phyloP scores from a whole-genome alignment of 805 yeast genomes.

The Candida ovalis region DNA sequence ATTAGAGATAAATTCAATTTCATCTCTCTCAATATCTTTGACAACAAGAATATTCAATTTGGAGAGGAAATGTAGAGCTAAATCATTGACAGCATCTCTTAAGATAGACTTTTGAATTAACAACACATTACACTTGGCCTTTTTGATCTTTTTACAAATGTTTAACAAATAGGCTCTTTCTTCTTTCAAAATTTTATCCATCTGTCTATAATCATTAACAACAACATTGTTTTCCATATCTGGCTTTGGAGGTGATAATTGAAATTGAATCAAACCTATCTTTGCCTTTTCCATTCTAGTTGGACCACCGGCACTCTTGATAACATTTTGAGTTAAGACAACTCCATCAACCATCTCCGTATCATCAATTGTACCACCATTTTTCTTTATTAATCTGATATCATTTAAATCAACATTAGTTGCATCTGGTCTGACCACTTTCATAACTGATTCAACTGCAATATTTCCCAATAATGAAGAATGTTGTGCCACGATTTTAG shows the following conservation, averaged over 20 bases:
- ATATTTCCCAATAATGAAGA: constrained; percentile 83
- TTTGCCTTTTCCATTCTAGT: constrained; percentile 89
- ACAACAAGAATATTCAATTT: constrained; percentile 92
- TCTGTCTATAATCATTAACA: constrained; percentile 96
- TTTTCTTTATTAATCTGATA: constrained; percentile 85
- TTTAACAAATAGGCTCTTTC: constrained; percentile 94
- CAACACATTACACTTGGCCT: constrained; percentile 91
- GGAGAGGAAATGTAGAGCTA: constrained; percentile 90
- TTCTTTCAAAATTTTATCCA: constrained; percentile 97
- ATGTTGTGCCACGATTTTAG: constrained; percentile 94
- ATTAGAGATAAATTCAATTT: constrained; percentile 81
- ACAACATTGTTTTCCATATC: constrained; percentile 97
- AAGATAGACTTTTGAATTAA: constrained; percentile 89
- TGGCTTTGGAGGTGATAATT: constrained; percentile 93
- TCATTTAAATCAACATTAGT: constrained; percentile 81
- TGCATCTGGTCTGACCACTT: constrained; percentile 45
- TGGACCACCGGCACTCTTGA: constrained; percentile 93
- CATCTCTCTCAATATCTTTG: constrained; percentile 94
- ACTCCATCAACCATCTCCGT: constrained; percentile 92
- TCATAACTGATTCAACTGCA: constrained; percentile 89
- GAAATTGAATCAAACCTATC: constrained; percentile 89
- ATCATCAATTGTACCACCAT: constrained; percentile 97
- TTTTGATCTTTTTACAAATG: constrained; percentile 93
- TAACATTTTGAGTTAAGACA: constrained; percentile 84
- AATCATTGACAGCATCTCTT: constrained; percentile 91